These are phyloP conservation scores for Fusarium xylarioides DNA, from an alignment of 2,329 filamentous ascomycete genomes.

Conservation along the genomic window DNA sequence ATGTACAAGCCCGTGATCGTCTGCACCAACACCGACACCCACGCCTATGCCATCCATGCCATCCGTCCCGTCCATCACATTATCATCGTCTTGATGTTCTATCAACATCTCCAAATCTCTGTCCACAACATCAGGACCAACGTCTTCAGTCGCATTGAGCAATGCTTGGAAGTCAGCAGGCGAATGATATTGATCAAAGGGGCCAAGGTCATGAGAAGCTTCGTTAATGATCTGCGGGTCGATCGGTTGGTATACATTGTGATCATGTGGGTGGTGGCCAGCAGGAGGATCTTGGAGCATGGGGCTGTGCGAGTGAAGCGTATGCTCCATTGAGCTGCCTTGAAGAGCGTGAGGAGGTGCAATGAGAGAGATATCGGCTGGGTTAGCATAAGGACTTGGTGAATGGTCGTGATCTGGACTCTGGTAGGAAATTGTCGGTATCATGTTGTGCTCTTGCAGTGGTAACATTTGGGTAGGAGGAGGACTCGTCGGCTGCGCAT, in stretches of 20 bases:
- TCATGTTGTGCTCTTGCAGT: conserved; percentile 44
- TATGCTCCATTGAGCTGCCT: conserved; percentile 39
- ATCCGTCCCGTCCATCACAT: conserved; percentile 26
- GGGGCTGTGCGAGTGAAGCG: conserved; percentile 42
- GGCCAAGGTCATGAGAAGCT: conserved; percentile 44
- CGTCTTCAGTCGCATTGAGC: conserved; percentile 58
- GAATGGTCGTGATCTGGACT: conserved; percentile 38
- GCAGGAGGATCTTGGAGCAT: conserved; percentile 46
- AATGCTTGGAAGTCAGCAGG: conserved; percentile 64
- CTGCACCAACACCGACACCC: conserved; percentile 9
- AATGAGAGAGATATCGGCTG: conserved; percentile 57
- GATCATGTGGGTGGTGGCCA: conserved; percentile 39
- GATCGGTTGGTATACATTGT: conserved; percentile 61
- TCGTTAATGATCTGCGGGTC: conserved; percentile 66
- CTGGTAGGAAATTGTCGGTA: conserved; percentile 41
- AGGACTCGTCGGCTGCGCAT: conserved; percentile 23
- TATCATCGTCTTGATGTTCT: conserved; percentile 56
- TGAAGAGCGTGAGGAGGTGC: conserved; percentile 51
- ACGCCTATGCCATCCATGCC: conserved; percentile 33
- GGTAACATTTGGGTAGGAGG: conserved; percentile 40
- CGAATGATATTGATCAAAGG: conserved; percentile 53
- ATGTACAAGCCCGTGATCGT: conserved; percentile 26
- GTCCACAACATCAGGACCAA: conserved; percentile 54
- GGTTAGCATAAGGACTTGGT: conserved; percentile 57
- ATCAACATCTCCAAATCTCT: conserved; percentile 63